Conservation (phyloP, 2,329 filamentous ascomycete species). For the Akanthomyces muscarius region DNA sequence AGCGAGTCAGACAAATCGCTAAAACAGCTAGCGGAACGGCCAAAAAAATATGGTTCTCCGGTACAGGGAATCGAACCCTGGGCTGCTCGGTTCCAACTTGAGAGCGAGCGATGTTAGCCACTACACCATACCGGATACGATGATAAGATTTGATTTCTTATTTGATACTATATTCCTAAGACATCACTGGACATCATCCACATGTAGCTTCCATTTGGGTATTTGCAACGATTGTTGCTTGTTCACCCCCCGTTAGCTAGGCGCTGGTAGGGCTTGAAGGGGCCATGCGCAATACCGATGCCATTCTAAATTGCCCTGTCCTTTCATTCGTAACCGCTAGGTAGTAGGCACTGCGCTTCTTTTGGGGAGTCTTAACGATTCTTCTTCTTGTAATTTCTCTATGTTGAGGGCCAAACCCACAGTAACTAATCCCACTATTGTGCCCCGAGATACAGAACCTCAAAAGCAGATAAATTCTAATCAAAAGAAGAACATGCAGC, state of each 20-base stretch:
- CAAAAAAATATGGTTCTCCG: slow-evolving; percentile 17
- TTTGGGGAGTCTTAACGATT: neutral
- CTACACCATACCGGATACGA: slow-evolving; percentile 34
- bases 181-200: no score
- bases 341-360: neutral
- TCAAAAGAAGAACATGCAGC: neutral
- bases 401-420: no score
- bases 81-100: slow-evolving; percentile 22
- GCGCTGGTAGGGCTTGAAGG: no score
- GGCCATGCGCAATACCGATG: no score
- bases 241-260: no score
- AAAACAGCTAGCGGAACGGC: neutral
- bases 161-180: neutral
- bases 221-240: no score
- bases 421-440: neutral
- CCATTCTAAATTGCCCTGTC: no score
- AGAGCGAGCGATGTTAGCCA: slow-evolving; percentile 37
- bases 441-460: no score
- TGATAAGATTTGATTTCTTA: neutral
- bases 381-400: no score
- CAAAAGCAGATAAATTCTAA: neutral
- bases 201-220: no score
- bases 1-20: neutral
- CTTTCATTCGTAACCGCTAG: neutral
- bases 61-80: slow-evolving; percentile 11